Evolutionary conservation across 257 asterid species (phyloP).

Genomic region (Solanum clarkiae): DNA sequence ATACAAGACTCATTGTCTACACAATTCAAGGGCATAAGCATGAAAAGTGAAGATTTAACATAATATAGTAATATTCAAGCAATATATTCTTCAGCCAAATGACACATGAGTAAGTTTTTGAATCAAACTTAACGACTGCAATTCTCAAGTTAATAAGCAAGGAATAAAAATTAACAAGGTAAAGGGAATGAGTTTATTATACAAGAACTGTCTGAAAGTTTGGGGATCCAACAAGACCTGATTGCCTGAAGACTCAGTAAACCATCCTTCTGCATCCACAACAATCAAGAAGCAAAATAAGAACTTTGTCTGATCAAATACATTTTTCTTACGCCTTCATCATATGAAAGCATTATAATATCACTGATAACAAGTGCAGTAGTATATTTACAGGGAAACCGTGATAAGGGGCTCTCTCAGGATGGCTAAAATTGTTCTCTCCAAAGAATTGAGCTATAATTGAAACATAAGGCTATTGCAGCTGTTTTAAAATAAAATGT

Average conservation of each 20-base stretch:
- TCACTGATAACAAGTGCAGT: background rate
- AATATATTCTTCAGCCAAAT: background rate
- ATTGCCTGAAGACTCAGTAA: conserved; percentile 44
- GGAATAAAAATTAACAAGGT: background rate
- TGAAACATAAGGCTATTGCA: background rate
- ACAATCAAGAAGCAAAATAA: background rate
- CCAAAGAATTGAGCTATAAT: background rate
- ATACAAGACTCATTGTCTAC: background rate
- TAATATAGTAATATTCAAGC: background rate
- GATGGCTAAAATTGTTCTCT: background rate
- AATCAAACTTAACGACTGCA: background rate
- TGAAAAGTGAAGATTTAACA: background rate
- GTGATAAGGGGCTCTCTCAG: background rate
- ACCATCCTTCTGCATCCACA: conserved; percentile 70
- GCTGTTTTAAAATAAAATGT: background rate
- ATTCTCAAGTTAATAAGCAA: background rate
- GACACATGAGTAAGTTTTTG: background rate
- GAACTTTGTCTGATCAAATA: background rate
- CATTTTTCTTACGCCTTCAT: background rate
- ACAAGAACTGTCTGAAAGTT: background rate
- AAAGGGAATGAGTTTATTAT: background rate
- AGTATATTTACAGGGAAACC: background rate
- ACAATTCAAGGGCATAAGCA: background rate
- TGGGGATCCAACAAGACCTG: conserved; percentile 34
- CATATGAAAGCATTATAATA: background rate